Evolutionary conservation across 768 basidiomycete genomes (phyloP).

Genomic region (Cantharellus anzutake): DNA sequence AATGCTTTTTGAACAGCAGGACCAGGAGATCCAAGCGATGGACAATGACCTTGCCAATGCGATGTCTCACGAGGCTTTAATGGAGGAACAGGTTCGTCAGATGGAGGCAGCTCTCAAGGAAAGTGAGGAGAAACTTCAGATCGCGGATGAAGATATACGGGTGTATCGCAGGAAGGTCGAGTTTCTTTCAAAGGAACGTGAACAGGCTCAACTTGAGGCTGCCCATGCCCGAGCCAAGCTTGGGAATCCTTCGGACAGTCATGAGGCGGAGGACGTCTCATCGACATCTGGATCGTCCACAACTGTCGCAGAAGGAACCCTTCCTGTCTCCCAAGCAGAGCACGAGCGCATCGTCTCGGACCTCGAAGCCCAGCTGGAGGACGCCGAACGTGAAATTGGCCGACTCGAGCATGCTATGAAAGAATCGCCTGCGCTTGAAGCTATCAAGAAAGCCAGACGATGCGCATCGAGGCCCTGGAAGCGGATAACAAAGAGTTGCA

Average conservation of each 20-base stretch:
- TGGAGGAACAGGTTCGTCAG: slow-evolving; percentile 38
- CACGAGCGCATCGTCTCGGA: slow-evolving; percentile 23
- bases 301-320: slow-evolving; percentile 27
- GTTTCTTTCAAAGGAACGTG: not conserved
- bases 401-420: slow-evolving; percentile 43
- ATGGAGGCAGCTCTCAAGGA: slow-evolving; percentile 62
- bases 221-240: slow-evolving; percentile 1
- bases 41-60: slow-evolving; percentile 29
- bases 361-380: slow-evolving; percentile 58
- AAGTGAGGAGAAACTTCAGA: slow-evolving; percentile 47
- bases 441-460: slow-evolving; percentile 62
- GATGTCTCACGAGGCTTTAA: slow-evolving; percentile 18
- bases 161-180: not conserved
- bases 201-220: not conserved
- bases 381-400: slow-evolving; percentile 58
- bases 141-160: slow-evolving; percentile 9
- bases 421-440: slow-evolving; percentile 57
- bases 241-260: slow-evolving; percentile 10
- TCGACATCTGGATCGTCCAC: slow-evolving; percentile 11
- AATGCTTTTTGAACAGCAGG: slow-evolving; percentile 8
- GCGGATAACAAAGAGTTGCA: slow-evolving; percentile 56
- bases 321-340: not conserved
- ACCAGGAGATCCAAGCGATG: slow-evolving; percentile 32
- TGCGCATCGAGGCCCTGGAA: slow-evolving; percentile 57
- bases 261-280: not conserved